These are phyloP conservation scores for Bipolaris bicolor DNA, from an alignment of 2,329 filamentous ascomycete species.

Conservation along the genomic window DNA sequence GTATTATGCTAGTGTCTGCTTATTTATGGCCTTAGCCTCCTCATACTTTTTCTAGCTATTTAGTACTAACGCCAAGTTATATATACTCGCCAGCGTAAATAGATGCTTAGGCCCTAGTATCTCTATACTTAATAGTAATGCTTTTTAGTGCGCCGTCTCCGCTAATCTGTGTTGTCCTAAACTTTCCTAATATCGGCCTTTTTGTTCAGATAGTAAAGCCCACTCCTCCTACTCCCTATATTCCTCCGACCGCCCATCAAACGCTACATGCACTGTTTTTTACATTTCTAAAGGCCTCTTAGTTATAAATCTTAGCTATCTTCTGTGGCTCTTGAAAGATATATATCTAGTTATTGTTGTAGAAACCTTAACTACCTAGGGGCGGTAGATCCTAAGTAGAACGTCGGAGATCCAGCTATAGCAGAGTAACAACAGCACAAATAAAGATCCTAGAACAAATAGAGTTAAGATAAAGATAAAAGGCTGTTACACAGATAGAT, in stretches of 20 bases:
- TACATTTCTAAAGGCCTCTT: neutral
- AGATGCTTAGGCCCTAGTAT: conserved; percentile 1
- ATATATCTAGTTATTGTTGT: neutral
- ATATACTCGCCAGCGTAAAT: neutral
- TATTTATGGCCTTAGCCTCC: neutral
- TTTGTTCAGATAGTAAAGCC: neutral
- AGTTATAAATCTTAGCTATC: neutral
- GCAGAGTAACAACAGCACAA: neutral
- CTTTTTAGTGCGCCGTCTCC: neutral
- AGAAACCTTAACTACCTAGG: neutral
- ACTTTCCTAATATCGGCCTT: neutral
- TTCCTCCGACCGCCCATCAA: neutral
- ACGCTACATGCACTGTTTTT: neutral
- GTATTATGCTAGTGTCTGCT: neutral
- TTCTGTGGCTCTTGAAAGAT: neutral
- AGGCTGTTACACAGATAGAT: neutral
- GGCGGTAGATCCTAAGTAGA: neutral
- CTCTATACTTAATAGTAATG: conserved; percentile 1
- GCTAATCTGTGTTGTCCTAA: neutral
- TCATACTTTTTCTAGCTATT: neutral
- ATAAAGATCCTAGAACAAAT: neutral
- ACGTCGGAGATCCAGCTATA: neutral
- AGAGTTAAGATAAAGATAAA: neutral
- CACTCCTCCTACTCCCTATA: neutral
- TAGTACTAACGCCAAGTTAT: neutral